Conservation (phyloP, 148 eudicot genomes). For the Chenopodium album region DNA sequence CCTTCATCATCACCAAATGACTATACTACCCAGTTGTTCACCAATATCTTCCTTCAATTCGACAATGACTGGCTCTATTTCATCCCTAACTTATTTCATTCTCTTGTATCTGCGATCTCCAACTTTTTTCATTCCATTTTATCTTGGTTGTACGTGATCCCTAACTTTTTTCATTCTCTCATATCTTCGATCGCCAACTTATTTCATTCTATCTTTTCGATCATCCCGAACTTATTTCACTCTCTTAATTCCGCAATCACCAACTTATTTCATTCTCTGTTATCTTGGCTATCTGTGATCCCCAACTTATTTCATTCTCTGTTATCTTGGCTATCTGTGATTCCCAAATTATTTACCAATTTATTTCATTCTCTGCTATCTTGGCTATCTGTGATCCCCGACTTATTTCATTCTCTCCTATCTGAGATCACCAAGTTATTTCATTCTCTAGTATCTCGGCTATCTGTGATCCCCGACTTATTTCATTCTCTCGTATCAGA, state of each 20-base stretch:
- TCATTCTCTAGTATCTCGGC: too few relatives aligned
- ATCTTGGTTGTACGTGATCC: background rate
- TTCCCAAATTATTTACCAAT: too few relatives aligned
- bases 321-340: too few relatives aligned
- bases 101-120: background rate
- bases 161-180: background rate
- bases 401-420: background rate
- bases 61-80: slow-evolving; percentile 7
- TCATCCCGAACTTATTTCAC: background rate
- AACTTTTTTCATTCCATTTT: background rate
- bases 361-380: too few relatives aligned
- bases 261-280: too few relatives aligned
- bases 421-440: too few relatives aligned
- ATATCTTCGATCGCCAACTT: too few relatives aligned
- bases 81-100: background rate
- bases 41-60: background rate
- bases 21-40: background rate
- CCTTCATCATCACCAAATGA: slow-evolving; percentile 3
- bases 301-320: too few relatives aligned
- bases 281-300: too few relatives aligned
- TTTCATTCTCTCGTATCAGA: background rate
- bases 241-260: background rate
- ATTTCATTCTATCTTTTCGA: too few relatives aligned
- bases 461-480: background rate
- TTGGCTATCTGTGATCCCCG: background rate